Base-by-base conservation (phyloP, 2,329 filamentous ascomycete genomes). In the Cercospora sp. region DNA sequence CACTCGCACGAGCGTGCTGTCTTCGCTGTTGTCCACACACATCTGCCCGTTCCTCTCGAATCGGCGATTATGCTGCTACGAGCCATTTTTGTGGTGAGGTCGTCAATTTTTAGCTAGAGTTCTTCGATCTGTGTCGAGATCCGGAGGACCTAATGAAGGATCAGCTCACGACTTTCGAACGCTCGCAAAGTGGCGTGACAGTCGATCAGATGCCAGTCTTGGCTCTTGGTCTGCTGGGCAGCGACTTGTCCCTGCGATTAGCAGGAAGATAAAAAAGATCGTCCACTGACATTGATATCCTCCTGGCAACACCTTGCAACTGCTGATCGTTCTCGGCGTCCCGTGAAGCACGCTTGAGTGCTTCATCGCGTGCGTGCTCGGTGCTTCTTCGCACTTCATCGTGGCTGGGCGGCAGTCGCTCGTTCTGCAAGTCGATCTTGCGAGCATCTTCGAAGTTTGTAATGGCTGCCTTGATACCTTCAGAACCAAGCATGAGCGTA, bases 381-480 rank as follows among this genome's bases (percentile, higher is more conserved):
- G 90, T 92, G 79, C 91, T 92, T 80, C 90, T 90, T 71, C 89
- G 87, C 20, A 98, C 94, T 81, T 99, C 95, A 60, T 98, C 94
- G 70, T 95, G 91, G 71, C 88, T 95, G 0, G 95, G 95, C 60
- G 95, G 95, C 72, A 99, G 85, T 71, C 93, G 88, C 83, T 99
- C 95, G 80, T 99, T 99, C 82, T 98, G 94, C 71, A 98, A 77
- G 82, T 99, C 95, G 60, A 99, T 94, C 85, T 97, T 98, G 71
- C 93, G 87, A 16, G 95, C 95, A 80, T 99, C 95, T 79, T 99
- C 95, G 74, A 99, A 99, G 74, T 89, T 96, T 81, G 89, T 94
- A 75, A 99, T 99, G 36, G 95, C 95, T 77, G 97, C 94, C 85
- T 98, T 99, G 84, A 98, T 97, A 68, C 95, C 95, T 82, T 99